phyloP scores from a whole-genome alignment of 768 basidiomycete genomes.

The Cystobasidium tubakii region DNA sequence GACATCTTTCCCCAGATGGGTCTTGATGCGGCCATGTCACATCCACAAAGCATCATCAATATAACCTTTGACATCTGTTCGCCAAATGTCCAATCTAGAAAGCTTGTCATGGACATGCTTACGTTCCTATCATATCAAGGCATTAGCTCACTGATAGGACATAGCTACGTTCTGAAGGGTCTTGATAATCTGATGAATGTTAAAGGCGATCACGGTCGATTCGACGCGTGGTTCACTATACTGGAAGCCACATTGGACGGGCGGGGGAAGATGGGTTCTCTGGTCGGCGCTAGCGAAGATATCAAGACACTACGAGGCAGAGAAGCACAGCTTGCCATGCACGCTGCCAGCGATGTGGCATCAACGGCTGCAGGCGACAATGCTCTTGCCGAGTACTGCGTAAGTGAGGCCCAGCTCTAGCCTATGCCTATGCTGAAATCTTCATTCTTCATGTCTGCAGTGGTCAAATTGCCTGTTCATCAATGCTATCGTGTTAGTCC shows the following conservation, averaged over 20 bases:
- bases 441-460: slow-evolving; percentile 50
- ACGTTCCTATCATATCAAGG: slow-evolving; percentile 66
- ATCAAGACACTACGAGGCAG: slow-evolving; percentile 55
- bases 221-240: slow-evolving; percentile 83
- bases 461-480: slow-evolving; percentile 68
- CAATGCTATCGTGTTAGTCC: slow-evolving; percentile 59
- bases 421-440: background rate
- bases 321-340: slow-evolving; percentile 38
- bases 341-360: slow-evolving; percentile 31
- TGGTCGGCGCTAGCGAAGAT: slow-evolving; percentile 91
- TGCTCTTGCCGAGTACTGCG: slow-evolving; percentile 77
- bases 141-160: slow-evolving; percentile 52
- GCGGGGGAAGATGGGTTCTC: slow-evolving; percentile 86
- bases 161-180: slow-evolving; percentile 65
- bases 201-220: slow-evolving; percentile 54
- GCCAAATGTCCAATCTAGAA: slow-evolving; percentile 69
- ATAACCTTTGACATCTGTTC: slow-evolving; percentile 77
- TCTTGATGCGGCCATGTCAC: slow-evolving; percentile 66
- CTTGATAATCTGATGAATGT: slow-evolving; percentile 55
- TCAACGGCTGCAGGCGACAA: slow-evolving; percentile 54
- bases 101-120: slow-evolving; percentile 71
- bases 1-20: slow-evolving; percentile 59
- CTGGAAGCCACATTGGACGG: slow-evolving; percentile 70
- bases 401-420: slow-evolving; percentile 51
- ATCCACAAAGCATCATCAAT: slow-evolving; percentile 67